Conservation (phyloP, 2,329 filamentous ascomycete genomes). For the Aspergillus pseudoterreus region DNA sequence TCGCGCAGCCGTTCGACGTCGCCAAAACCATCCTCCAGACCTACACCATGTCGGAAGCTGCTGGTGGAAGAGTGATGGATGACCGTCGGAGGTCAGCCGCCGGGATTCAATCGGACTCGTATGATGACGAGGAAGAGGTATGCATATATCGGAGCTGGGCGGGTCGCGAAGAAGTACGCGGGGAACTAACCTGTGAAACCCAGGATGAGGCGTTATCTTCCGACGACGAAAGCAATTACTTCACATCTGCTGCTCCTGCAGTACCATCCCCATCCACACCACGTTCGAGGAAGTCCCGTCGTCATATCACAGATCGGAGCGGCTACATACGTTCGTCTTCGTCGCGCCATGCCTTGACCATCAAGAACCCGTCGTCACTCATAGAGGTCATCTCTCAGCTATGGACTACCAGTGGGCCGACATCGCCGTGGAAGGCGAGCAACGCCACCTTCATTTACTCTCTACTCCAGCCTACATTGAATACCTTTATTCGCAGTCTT, state of each 20-base stretch:
- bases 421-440: conserved; percentile 90
- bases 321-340: conserved; percentile 41
- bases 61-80: conserved; percentile 26
- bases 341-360: conserved; percentile 59
- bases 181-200: background rate
- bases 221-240: conserved; percentile 81
- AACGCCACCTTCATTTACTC: conserved; percentile 92
- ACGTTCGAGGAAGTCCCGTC: conserved; percentile 34
- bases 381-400: conserved; percentile 82
- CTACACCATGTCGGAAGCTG: conserved; percentile 47
- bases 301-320: conserved; percentile 44
- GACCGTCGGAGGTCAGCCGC: conserved; percentile 25
- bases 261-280: conserved; percentile 41
- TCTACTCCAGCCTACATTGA: conserved; percentile 77
- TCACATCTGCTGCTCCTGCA: conserved; percentile 60
- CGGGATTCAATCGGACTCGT: conserved; percentile 24
- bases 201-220: conserved; percentile 43
- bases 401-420: conserved; percentile 83
- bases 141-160: conserved; percentile 5
- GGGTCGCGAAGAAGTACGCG: background rate
- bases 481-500: conserved; percentile 87
- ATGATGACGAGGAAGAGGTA: conserved; percentile 33
- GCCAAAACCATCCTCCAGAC: conserved; percentile 91
- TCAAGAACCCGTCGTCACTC: conserved; percentile 75
- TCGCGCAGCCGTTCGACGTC: conserved; percentile 95